Conservation (phyloP, 805 yeast genomes). For the Zygotorulaspora chibaensis region DNA sequence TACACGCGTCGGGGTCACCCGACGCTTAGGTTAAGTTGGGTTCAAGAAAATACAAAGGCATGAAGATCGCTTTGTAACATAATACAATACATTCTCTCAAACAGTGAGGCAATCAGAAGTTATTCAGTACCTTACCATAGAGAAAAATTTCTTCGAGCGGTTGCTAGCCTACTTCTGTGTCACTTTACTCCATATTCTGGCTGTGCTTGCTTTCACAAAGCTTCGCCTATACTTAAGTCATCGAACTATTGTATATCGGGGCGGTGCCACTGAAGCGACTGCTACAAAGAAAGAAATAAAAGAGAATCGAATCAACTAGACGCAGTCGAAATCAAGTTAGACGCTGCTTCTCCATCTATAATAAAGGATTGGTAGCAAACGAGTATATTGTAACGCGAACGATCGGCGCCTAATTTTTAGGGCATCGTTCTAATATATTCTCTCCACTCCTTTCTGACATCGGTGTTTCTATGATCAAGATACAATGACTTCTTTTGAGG, state of each 20-base stretch:
- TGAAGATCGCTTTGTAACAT: too few species aligned
- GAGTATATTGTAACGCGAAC: too few species aligned
- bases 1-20: too few species aligned
- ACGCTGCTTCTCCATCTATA: too few species aligned
- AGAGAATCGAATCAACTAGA: not conserved
- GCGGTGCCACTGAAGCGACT: not conserved
- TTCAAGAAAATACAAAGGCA: too few species aligned
- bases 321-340: too few species aligned
- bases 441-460: not conserved
- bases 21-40: not conserved
- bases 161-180: not conserved
- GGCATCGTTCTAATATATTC: too few species aligned
- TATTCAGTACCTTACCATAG: not conserved
- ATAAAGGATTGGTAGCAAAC: not conserved
- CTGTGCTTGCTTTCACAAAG: not conserved
- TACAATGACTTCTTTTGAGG: slow-evolving; percentile 5
- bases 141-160: not conserved
- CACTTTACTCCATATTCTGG: too few species aligned
- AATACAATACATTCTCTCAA: too few species aligned
- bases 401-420: slow-evolving; percentile 2
- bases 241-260: not conserved
- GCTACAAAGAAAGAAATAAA: not conserved
- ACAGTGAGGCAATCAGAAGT: too few species aligned
- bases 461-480: not conserved
- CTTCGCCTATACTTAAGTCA: not conserved